phyloP scores from a whole-genome alignment of 495 filamentous ascomycete species.

The Pseudevernia furfuracea region DNA sequence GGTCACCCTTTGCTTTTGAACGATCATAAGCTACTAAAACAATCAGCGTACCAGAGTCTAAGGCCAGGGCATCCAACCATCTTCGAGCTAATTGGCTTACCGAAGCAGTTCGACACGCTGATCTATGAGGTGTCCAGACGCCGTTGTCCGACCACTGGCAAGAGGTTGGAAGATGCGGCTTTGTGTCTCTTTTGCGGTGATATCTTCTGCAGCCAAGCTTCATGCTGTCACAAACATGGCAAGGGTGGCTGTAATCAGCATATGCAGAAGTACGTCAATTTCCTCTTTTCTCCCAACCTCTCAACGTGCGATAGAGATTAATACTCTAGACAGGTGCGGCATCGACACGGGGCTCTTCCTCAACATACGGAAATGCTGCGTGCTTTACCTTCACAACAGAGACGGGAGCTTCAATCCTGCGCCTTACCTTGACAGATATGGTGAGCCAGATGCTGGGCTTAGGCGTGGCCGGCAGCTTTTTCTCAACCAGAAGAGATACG shows the following conservation, averaged over 20 bases:
- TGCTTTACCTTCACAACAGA: conserved; percentile 74
- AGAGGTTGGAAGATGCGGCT: conserved; percentile 79
- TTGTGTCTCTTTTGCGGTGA: conserved; percentile 95
- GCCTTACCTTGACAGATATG: conserved; percentile 91
- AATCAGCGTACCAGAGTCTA: conserved; percentile 24
- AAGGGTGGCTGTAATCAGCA: conserved; percentile 87
- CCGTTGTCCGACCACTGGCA: conserved; percentile 80
- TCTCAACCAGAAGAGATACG: conserved; percentile 88
- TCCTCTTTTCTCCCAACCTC: conserved; percentile 17
- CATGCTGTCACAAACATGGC: conserved; percentile 72
- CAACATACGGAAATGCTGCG: conserved; percentile 89
- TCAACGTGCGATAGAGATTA: conserved; percentile 3
- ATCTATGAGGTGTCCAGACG: conserved; percentile 83
- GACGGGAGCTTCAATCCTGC: conserved; percentile 79
- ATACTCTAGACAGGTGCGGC: conserved; percentile 57
- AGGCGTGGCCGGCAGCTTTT: conserved; percentile 78
- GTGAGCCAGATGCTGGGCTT: conserved; percentile 82
- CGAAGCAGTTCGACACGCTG: conserved; percentile 83
- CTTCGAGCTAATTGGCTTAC: conserved; percentile 87
- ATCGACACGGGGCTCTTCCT: conserved; percentile 84
- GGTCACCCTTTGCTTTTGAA: background rate
- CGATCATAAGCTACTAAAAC: conserved; percentile 19
- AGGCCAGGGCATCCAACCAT: conserved; percentile 75
- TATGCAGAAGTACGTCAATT: conserved; percentile 62
- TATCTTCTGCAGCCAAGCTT: conserved; percentile 87